These are phyloP conservation scores for Lactarius hatsudake DNA, from an alignment of 768 basidiomycete genomes.

Conservation along the genomic window DNA sequence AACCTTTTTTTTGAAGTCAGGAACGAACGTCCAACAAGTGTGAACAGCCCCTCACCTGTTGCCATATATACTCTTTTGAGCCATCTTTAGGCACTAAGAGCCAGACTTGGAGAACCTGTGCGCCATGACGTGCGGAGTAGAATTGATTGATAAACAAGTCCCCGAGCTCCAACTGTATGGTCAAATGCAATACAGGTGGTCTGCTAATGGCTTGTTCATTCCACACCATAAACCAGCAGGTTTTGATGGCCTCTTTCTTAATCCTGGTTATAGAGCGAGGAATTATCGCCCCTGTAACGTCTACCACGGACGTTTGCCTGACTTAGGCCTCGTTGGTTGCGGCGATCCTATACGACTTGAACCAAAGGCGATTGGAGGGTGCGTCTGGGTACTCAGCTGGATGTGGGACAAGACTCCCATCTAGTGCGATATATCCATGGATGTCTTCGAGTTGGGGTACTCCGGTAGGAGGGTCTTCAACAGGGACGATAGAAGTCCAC, in stretches of 20 bases:
- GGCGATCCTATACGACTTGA: too few species aligned
- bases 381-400: too few species aligned
- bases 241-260: not conserved
- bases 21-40: not conserved
- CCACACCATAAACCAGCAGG: not conserved
- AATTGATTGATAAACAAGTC: not conserved
- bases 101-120: constrained; percentile 4
- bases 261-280: not conserved
- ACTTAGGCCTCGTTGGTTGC: too few species aligned
- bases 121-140: not conserved
- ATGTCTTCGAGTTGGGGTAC: too few species aligned
- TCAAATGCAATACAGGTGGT: not conserved
- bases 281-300: not conserved
- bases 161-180: not conserved
- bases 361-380: too few species aligned
- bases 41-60: not conserved
- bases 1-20: not conserved
- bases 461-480: too few species aligned
- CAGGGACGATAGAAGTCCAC: too few species aligned
- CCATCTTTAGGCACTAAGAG: not conserved
- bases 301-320: too few species aligned
- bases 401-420: too few species aligned
- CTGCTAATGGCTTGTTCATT: not conserved
- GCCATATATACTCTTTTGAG: not conserved
- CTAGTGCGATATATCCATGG: too few species aligned